Evolutionary conservation across 306 rosid species (phyloP).

Genomic region (Malus fusca): DNA sequence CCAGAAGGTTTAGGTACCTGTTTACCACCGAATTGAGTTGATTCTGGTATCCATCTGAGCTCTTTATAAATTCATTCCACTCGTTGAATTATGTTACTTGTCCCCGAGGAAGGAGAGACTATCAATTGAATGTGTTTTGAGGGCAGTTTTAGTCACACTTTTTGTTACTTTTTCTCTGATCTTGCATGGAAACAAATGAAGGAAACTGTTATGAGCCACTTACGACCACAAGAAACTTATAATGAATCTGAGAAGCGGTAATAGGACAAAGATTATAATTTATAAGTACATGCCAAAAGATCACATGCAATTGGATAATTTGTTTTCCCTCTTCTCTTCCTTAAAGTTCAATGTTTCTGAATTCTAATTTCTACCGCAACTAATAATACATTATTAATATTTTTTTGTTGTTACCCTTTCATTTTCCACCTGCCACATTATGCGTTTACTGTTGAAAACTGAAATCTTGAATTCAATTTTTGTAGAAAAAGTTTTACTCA

Average conservation of each 20-base stretch:
- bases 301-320: background rate
- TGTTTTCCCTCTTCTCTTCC: background rate
- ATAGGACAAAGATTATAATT: background rate
- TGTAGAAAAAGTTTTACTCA: background rate
- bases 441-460: background rate
- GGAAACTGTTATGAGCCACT: background rate
- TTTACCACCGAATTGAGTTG: background rate
- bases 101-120: background rate
- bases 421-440: background rate
- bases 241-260: background rate
- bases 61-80: background rate
- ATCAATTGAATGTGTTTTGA: background rate
- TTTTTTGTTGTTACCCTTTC: background rate
- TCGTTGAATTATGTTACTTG: background rate
- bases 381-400: background rate
- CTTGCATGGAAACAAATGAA: background rate
- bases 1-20: background rate
- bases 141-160: background rate
- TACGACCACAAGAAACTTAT: background rate
- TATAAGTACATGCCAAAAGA: background rate
- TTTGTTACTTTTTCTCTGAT: background rate
- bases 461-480: background rate
- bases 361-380: background rate
- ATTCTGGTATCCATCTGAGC: background rate
- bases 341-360: background rate